A percentile compares a stretch with the other conserved stretches of the same genome.
Evolutionary conservation across 148 eudicot genomes (phyloP).

Genomic region (Fallopia convolvulus): DNA sequence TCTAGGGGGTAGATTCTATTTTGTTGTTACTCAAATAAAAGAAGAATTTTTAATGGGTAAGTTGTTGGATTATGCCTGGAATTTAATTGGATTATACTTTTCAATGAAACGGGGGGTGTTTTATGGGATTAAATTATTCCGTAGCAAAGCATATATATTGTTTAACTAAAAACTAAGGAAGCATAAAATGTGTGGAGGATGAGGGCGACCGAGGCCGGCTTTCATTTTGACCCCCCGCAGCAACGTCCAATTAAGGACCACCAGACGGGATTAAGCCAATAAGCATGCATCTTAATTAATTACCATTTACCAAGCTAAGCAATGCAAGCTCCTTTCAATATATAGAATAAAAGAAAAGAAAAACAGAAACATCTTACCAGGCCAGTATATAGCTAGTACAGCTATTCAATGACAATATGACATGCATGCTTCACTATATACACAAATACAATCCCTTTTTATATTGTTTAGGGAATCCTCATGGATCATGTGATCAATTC

Average conservation of each 20-base stretch:
- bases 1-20: not conserved
- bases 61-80: not conserved
- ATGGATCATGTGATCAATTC: not conserved
- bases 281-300: not conserved
- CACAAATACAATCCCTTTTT: no score
- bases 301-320: no score
- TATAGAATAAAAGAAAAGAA: no score
- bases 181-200: not conserved
- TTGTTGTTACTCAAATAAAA: not conserved
- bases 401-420: not conserved
- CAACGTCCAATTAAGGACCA: not conserved
- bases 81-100: not conserved
- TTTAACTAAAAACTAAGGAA: not conserved
- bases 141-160: not conserved
- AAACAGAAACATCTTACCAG: no score
- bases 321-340: no score
- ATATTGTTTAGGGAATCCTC: not conserved
- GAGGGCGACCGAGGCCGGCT: not conserved
- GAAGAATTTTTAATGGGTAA: not conserved
- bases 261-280: not conserved
- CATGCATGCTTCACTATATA: no score
- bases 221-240: not conserved
- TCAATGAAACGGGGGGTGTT: not conserved
- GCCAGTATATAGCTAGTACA: not conserved
- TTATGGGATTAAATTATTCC: not conserved